Conservation (phyloP, 2,329 filamentous ascomycete genomes). For the Aspergillus sp. region DNA sequence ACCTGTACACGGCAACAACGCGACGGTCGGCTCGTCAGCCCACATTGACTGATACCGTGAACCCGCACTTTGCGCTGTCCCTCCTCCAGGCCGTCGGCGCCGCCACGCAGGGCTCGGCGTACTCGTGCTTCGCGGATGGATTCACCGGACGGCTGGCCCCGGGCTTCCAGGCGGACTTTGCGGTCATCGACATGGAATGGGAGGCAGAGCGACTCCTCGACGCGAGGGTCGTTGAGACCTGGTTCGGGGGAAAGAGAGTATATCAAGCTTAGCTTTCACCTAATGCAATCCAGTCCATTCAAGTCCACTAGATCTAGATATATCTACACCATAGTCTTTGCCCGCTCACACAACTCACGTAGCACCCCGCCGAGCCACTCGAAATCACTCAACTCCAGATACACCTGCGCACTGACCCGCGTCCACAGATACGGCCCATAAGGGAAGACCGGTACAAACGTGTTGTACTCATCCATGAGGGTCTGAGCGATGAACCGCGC, state of each 20-base stretch:
- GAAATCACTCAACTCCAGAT: conserved; percentile 77
- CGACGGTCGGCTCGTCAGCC: conserved; percentile 43
- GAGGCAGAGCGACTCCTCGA: conserved; percentile 35
- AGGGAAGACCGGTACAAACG: conserved; percentile 65
- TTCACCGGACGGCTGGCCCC: conserved; percentile 36
- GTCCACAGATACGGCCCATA: conserved; percentile 66
- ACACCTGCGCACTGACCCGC: conserved; percentile 76
- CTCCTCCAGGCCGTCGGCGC: conserved; percentile 42
- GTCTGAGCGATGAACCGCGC: conserved; percentile 57
- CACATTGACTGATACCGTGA: conserved; percentile 33
- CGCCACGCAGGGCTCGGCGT: conserved; percentile 46
- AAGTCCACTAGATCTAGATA: not conserved
- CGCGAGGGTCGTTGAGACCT: conserved; percentile 41
- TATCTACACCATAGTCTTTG: conserved; percentile 27
- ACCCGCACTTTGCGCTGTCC: conserved; percentile 40
- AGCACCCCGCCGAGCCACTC: conserved; percentile 63
- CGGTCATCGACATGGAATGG: conserved; percentile 43
- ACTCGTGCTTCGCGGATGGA: conserved; percentile 43
- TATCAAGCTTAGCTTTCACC: conserved; percentile 11
- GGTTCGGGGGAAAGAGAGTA: conserved; percentile 38
- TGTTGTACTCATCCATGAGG: conserved; percentile 61
- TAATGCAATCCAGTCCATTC: too few species aligned
- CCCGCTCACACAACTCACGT: conserved; percentile 54
- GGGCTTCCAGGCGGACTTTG: conserved; percentile 45
- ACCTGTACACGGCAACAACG: conserved; percentile 51